Evolutionary conservation across 2,329 filamentous ascomycete genomes (phyloP).

Genomic region (Colletotrichum cuscutae): DNA sequence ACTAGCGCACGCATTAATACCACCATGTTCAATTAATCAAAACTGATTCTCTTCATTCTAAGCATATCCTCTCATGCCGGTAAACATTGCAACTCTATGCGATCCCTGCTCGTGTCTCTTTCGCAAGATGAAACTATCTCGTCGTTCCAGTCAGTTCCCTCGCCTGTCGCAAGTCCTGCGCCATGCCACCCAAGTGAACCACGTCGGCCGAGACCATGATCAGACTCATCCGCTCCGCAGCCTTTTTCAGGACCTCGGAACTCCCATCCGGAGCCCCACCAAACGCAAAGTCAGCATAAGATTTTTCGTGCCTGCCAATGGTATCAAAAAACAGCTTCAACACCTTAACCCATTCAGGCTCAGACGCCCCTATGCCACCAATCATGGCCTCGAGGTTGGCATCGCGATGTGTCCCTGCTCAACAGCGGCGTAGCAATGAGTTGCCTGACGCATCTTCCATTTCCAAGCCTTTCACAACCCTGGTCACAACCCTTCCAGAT

Average conservation of each 20-base stretch:
- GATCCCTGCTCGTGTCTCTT: not conserved
- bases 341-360: constrained; percentile 54
- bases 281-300: constrained; percentile 48
- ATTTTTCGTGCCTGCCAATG: constrained; percentile 58
- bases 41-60: not conserved
- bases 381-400: constrained; percentile 46
- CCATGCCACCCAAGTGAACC: constrained; percentile 38
- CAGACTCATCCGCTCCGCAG: constrained; percentile 40
- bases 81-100: not conserved
- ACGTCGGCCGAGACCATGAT: constrained; percentile 39
- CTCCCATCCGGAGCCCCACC: constrained; percentile 38
- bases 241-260: constrained; percentile 39
- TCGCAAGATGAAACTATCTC: not conserved
- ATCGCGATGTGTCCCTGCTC: too few species aligned
- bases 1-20: not conserved
- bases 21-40: not conserved
- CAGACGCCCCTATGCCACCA: constrained; percentile 43
- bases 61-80: too few species aligned
- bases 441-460: too few species aligned
- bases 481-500: too few species aligned
- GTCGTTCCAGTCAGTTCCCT: not conserved
- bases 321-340: constrained; percentile 48
- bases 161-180: constrained; percentile 34
- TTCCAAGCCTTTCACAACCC: too few species aligned
- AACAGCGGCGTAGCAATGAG: too few species aligned